A percentile compares a stretch with the other conserved stretches of the same genome.
Conservation (phyloP, 2,329 filamentous ascomycete genomes). For the Alternaria sp. region DNA sequence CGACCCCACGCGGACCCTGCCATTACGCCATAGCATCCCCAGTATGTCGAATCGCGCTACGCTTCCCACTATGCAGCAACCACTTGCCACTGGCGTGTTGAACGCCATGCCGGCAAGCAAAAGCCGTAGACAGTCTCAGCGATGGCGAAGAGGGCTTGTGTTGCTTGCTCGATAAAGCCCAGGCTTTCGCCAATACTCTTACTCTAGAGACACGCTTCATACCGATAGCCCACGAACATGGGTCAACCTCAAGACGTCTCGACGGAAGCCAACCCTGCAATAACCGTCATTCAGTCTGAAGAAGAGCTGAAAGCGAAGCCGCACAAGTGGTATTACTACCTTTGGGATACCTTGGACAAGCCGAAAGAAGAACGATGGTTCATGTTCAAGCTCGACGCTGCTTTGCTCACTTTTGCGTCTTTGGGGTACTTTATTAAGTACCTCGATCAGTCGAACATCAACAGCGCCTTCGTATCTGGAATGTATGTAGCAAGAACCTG, state of each 20-base stretch:
- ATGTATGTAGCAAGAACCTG: constrained; percentile 12
- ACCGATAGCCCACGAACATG: background rate
- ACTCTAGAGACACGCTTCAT: background rate
- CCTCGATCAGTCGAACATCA: constrained; percentile 36
- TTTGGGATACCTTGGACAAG: constrained; percentile 33
- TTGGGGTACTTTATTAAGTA: constrained; percentile 39
- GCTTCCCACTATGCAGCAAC: background rate
- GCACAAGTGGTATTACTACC: constrained; percentile 27
- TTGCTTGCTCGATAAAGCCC: constrained; percentile 1
- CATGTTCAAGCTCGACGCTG: constrained; percentile 41
- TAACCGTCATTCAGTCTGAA: background rate
- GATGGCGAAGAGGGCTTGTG: background rate
- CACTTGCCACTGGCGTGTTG: background rate
- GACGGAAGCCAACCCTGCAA: background rate
- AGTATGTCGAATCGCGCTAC: constrained; percentile 13
- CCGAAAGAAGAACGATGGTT: constrained; percentile 34
- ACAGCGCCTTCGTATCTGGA: constrained; percentile 38
- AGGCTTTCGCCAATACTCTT: background rate
- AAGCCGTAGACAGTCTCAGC: background rate
- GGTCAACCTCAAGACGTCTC: constrained; percentile 2
- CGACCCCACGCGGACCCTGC: constrained; percentile 4
- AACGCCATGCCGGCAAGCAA: background rate
- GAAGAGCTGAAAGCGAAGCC: background rate
- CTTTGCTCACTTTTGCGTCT: constrained; percentile 58
- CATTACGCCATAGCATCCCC: constrained; percentile 13